Base-by-base conservation (phyloP, 495 filamentous ascomycete genomes). In the Penicillium paradoxum region DNA sequence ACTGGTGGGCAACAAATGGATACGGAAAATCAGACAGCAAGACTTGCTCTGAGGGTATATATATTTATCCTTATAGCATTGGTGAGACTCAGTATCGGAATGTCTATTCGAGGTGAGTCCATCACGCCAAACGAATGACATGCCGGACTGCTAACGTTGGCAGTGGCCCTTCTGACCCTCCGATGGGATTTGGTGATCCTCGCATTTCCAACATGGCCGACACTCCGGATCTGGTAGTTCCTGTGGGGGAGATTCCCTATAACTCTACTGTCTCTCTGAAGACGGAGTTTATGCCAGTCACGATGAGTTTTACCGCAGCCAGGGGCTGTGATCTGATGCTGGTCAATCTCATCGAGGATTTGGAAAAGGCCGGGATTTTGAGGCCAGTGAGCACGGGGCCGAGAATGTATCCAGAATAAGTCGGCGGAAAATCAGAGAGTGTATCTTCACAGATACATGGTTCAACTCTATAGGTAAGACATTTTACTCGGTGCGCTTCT, bases 301-400 rank as follows among this genome's bases (percentile, higher is more conserved):
- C 75, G 0, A 73, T 86, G 17, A 73, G 79, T 51, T 69, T 88
- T 32, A 64, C 83, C 62, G 82, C 78, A 3, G 78, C 81, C 2
- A 76, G 77, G 41, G 83, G 83, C 0, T 87, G 84, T 53, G 84
- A 88, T 66, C 72, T 76, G 0, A 70, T 86, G 66, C 60, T 86
- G 39, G 80, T 76, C 13, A 72, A 66, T 29, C 58, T 86, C 36
- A 74, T 82, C n/a, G 61, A 73, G 51, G 79, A 78, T 27, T 50
- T 87, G 21, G 63, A 73, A 0, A 56, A 59, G 29, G 70, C 64
- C 0, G 82, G 80, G 0, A 75, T 85, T 41, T 13, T 86, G 24
- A 68, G 68, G 43, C 46, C 66, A 11, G 77, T 74, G 6, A 55
- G 62, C 44, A 66, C 74, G 0, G 82, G 80, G 9, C 54, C 62